These are phyloP conservation scores for Tetrapisispora namnaoensis DNA, from an alignment of 805 yeast genomes.

Conservation along the genomic window DNA sequence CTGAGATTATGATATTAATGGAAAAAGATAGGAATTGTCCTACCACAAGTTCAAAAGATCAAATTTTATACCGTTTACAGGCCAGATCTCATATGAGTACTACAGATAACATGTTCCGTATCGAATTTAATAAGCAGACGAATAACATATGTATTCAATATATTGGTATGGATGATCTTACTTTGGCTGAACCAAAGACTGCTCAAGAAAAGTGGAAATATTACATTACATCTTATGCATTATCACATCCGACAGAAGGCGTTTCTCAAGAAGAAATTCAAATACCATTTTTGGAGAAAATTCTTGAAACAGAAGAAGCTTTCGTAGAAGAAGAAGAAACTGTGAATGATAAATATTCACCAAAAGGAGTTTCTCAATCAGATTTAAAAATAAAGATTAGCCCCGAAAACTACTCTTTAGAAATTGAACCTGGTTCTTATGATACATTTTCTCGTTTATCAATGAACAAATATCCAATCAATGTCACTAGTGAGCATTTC, in stretches of 20 bases:
- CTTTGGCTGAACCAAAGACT: conserved; percentile 59
- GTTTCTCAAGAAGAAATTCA: conserved; percentile 66
- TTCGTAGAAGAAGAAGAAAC: conserved; percentile 31
- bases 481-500: conserved; percentile 21
- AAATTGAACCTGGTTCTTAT: conserved; percentile 67
- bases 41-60: conserved; percentile 70
- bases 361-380: conserved; percentile 56
- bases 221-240: conserved; percentile 82
- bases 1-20: conserved; percentile 71
- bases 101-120: conserved; percentile 89
- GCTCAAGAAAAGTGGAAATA: conserved; percentile 85
- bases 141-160: conserved; percentile 61
- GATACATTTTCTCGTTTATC: conserved; percentile 69
- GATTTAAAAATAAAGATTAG: conserved; percentile 71
- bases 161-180: conserved; percentile 80
- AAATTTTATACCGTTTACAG: conserved; percentile 82
- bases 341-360: conserved; percentile 15
- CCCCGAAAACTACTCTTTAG: conserved; percentile 65
- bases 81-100: conserved; percentile 71
- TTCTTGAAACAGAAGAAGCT: conserved; percentile 47
- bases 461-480: conserved; percentile 33
- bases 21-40: conserved; percentile 65
- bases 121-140: conserved; percentile 51
- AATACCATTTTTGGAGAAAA: conserved; percentile 65
- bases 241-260: conserved; percentile 97